Evolutionary conservation across 2,329 filamentous ascomycete genomes (phyloP).

Genomic region (Ceratocystis cubensis): DNA sequence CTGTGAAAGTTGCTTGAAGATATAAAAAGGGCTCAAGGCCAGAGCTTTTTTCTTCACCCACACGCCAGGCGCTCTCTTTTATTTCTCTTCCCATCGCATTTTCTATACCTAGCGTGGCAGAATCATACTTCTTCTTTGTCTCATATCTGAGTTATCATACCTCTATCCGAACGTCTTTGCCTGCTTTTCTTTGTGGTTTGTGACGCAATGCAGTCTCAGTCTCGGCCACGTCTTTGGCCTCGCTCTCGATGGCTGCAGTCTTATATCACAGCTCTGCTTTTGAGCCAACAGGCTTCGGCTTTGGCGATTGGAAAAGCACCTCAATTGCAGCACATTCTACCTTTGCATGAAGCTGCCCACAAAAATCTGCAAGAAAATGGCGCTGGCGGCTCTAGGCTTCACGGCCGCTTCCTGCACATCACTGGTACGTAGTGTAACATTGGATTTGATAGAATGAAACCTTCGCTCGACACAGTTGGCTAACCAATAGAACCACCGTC

Average conservation of each 20-base stretch:
- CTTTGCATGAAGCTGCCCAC: not conserved
- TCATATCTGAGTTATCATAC: not conserved
- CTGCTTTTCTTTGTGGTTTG: not conserved
- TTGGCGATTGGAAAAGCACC: conserved; percentile 9
- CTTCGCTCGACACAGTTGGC: conserved; percentile 17
- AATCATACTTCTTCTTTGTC: not conserved
- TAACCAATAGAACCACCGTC: not conserved
- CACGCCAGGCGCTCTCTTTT: not conserved
- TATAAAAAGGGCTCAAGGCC: not conserved
- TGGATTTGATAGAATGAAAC: conserved; percentile 10
- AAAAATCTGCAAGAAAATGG: not conserved
- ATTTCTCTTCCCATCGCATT: not conserved
- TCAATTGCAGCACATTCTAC: not conserved
- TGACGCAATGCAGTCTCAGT: not conserved
- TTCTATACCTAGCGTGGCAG: not conserved
- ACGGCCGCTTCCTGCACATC: conserved; percentile 74
- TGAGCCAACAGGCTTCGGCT: conserved; percentile 14
- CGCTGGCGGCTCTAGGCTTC: conserved; percentile 30
- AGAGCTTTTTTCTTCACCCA: not conserved
- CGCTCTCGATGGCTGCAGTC: conserved; percentile 6
- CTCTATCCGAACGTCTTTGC: not conserved
- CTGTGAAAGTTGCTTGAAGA: not conserved
- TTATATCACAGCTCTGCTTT: conserved; percentile 11
- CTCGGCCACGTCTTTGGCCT: conserved; percentile 14
- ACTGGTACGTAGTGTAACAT: conserved; percentile 48